Percentiles rank a stretch among this genome's conserved stretches.
phyloP scores from a whole-genome alignment of 2,329 filamentous ascomycete genomes.

The Alternaria atra region DNA sequence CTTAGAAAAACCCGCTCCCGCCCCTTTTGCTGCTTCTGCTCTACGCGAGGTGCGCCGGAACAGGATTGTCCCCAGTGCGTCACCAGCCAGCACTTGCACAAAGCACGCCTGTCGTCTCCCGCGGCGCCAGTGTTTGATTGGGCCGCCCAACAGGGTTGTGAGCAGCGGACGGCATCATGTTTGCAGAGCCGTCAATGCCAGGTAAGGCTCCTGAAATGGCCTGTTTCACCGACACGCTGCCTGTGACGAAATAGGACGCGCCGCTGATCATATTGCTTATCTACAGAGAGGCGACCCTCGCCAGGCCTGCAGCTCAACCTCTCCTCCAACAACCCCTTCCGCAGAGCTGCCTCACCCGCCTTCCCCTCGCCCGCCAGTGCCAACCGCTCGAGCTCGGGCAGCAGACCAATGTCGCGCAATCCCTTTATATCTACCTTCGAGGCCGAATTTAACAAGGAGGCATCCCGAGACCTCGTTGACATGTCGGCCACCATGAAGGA shows the following conservation, averaged over 20 bases:
- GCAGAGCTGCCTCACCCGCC: conserved; percentile 71
- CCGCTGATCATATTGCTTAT: conserved; percentile 42
- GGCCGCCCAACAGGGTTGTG: conserved; percentile 42
- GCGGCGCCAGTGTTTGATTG: conserved; percentile 45
- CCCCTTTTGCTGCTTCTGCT: conserved; percentile 26
- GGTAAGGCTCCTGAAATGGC: conserved; percentile 48
- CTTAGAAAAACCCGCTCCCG: conserved; percentile 26
- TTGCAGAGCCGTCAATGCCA: conserved; percentile 54
- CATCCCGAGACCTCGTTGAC: conserved; percentile 44
- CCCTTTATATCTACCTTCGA: conserved; percentile 74
- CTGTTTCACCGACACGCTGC: conserved; percentile 44
- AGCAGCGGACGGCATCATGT: conserved; percentile 50
- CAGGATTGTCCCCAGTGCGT: conserved; percentile 32
- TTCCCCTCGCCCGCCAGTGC: conserved; percentile 54
- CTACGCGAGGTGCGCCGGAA: conserved; percentile 21
- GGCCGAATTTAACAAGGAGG: conserved; percentile 52
- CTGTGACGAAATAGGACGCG: conserved; percentile 41
- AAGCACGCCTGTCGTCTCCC: conserved; percentile 28
- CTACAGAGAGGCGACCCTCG: conserved; percentile 58
- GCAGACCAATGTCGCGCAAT: conserved; percentile 75
- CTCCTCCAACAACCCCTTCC: conserved; percentile 79
- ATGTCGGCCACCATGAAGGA: conserved; percentile 49
- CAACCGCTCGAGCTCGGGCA: conserved; percentile 59
- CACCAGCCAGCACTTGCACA: conserved; percentile 31
- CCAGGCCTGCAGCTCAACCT: conserved; percentile 71